Evolutionary conservation across 2,329 filamentous ascomycete species (phyloP).

Genomic region (Exophiala sp.): DNA sequence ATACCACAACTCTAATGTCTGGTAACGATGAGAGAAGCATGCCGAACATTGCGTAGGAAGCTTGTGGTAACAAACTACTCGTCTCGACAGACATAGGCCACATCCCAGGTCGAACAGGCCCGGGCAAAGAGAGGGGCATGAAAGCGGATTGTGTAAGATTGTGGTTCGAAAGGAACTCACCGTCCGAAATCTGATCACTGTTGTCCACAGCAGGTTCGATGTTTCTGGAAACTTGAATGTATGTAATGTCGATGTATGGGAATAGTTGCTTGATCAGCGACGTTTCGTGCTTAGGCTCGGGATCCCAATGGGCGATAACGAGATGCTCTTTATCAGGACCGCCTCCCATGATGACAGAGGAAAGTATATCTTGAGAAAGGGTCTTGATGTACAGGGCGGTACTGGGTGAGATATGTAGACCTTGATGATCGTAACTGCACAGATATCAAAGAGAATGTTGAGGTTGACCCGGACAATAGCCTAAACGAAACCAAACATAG

Average conservation of each 20-base stretch:
- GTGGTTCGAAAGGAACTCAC: slow-evolving; percentile 1
- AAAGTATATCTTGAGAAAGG: neutral
- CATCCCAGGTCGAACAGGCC: too few species aligned
- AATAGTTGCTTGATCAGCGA: slow-evolving; percentile 40
- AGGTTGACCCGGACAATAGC: too few species aligned
- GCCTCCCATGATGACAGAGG: slow-evolving; percentile 43
- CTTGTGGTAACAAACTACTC: too few species aligned
- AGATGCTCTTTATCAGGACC: slow-evolving; percentile 40
- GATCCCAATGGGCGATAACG: slow-evolving; percentile 43
- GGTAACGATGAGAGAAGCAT: neutral
- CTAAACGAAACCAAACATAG: too few species aligned
- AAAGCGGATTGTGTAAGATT: neutral
- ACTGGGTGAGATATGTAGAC: neutral
- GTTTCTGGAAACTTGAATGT: slow-evolving; percentile 31
- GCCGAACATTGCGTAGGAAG: too few species aligned
- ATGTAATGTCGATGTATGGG: slow-evolving; percentile 47
- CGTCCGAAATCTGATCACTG: slow-evolving; percentile 25
- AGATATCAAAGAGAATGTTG: too few species aligned
- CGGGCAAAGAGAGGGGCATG: neutral
- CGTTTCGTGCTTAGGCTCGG: slow-evolving; percentile 39
- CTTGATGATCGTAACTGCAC: neutral
- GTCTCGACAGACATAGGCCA: neutral
- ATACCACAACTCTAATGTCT: neutral
- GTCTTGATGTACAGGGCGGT: neutral
- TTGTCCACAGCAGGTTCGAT: slow-evolving; percentile 9